phyloP scores from a whole-genome alignment of 148 eudicot genomes.

The Vaccinium corymbosum region DNA sequence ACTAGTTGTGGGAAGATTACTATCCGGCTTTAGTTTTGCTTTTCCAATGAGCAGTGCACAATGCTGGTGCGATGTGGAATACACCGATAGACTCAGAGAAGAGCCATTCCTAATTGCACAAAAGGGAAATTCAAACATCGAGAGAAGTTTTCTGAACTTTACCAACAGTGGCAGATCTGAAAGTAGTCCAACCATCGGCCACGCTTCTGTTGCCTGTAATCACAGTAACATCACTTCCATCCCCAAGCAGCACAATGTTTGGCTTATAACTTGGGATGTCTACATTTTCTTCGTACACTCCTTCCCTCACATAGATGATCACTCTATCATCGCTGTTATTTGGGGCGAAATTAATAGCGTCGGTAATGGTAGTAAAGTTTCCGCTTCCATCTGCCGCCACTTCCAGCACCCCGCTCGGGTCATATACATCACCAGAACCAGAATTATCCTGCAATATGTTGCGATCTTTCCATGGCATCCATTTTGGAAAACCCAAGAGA shows the following conservation, averaged over 20 bases:
- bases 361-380: constrained; percentile 63
- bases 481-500: constrained; percentile 31
- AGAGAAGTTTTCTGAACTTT: constrained; percentile 12
- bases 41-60: background rate
- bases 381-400: constrained; percentile 84
- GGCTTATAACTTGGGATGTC: constrained; percentile 71
- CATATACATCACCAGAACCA: constrained; percentile 24
- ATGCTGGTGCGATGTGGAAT: background rate
- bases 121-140: background rate
- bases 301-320: constrained; percentile 56
- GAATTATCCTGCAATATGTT: constrained; percentile 26
- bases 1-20: background rate
- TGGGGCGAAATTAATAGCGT: constrained; percentile 74
- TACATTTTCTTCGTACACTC: constrained; percentile 76
- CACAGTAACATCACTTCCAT: constrained; percentile 68
- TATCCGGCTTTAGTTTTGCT: background rate
- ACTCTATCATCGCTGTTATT: constrained; percentile 62
- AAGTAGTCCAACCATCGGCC: constrained; percentile 92
- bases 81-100: background rate
- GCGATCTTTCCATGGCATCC: constrained; percentile 33
- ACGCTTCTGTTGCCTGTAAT: constrained; percentile 73
- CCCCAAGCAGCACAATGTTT: constrained; percentile 78
- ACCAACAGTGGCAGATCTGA: constrained; percentile 96
- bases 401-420: constrained; percentile 23
- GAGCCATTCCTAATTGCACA: background rate